Conservation (phyloP, 2,329 filamentous ascomycete species). For the Volutella citrinella region DNA sequence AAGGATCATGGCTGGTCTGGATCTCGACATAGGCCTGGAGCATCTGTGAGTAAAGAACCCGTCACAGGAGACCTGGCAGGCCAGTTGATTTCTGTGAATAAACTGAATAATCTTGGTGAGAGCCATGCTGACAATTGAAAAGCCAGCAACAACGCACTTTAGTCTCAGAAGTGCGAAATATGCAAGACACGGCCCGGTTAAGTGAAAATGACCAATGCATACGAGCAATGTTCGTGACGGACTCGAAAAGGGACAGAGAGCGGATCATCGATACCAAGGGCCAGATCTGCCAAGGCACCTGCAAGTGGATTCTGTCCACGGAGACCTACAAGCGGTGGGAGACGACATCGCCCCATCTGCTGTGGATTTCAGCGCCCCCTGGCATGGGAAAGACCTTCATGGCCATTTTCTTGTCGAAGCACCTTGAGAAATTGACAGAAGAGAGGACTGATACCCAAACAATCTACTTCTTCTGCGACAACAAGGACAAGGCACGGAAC, state of each 20-base stretch:
- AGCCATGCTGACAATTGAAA: too few species aligned
- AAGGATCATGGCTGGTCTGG: too few species aligned
- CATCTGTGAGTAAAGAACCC: too few species aligned
- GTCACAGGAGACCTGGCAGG: too few species aligned
- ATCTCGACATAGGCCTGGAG: too few species aligned
- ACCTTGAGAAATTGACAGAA: conserved; percentile 2
- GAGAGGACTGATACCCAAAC: background rate
- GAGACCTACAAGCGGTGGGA: conserved; percentile 8
- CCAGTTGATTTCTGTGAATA: too few species aligned
- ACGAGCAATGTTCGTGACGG: background rate
- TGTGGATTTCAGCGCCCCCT: conserved; percentile 1
- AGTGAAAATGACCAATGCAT: too few species aligned
- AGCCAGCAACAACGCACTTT: too few species aligned
- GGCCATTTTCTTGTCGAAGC: conserved; percentile 3
- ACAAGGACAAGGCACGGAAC: conserved; percentile 6
- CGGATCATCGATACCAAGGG: conserved; percentile 1
- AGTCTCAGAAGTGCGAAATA: too few species aligned
- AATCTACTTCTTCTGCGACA: conserved; percentile 12
- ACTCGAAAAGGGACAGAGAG: conserved; percentile 5
- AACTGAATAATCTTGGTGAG: too few species aligned
- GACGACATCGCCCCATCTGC: background rate
- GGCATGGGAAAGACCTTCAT: conserved; percentile 10
- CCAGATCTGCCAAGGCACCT: background rate
- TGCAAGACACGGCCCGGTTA: too few species aligned
- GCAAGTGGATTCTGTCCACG: conserved; percentile 1